phyloP scores from a whole-genome alignment of 495 filamentous ascomycete species.

The Tuber borchii region DNA sequence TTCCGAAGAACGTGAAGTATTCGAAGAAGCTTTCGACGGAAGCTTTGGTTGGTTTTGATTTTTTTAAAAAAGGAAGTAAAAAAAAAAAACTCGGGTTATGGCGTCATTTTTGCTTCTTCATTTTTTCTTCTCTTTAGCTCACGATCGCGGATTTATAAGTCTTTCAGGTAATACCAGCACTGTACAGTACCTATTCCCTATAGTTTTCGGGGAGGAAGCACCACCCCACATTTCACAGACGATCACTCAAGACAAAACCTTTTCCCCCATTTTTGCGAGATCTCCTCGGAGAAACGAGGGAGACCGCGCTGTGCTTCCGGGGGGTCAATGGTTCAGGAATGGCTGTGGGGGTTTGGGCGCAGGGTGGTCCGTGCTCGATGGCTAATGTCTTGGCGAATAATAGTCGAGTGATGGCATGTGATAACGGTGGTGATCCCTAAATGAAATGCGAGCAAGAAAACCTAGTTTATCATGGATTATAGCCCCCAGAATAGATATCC shows the following conservation, averaged over 20 bases:
- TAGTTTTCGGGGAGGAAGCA: not conserved
- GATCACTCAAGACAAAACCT: not conserved
- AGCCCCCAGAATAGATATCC: not conserved
- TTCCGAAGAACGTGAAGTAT: constrained; percentile 46
- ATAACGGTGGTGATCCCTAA: not conserved
- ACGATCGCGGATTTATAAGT: not conserved
- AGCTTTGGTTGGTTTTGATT: constrained; percentile 52
- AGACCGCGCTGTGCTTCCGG: not conserved
- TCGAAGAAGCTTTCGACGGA: constrained; percentile 51
- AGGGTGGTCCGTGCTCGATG: not conserved
- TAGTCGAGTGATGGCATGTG: not conserved
- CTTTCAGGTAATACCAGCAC: not conserved
- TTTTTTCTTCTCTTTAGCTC: not conserved
- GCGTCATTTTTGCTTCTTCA: not conserved
- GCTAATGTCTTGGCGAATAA: not conserved
- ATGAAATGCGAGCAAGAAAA: not conserved
- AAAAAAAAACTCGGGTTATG: not conserved
- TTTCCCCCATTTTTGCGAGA: not conserved
- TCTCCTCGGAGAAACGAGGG: not conserved
- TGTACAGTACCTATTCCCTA: not conserved
- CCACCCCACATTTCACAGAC: not conserved
- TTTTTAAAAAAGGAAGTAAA: not conserved
- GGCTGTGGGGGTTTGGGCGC: not conserved
- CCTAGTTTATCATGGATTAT: not conserved
- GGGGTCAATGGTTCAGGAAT: not conserved